These are phyloP conservation scores for Thozetella sp. DNA, from an alignment of 495 filamentous ascomycete genomes.

Conservation along the genomic window DNA sequence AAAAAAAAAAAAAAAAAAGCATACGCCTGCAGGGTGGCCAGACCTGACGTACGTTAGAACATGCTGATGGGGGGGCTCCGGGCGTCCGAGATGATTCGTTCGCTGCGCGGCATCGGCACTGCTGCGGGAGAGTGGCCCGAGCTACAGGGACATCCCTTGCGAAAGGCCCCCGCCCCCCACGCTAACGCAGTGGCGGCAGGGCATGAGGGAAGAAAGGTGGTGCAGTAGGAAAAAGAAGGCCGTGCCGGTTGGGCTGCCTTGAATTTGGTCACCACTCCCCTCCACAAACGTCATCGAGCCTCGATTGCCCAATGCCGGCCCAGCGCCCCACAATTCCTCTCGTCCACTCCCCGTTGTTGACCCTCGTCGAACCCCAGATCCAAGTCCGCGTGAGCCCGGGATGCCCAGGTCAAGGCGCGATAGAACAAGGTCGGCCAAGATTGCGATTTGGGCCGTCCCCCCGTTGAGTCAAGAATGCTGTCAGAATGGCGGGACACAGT, in stretches of 20 bases:
- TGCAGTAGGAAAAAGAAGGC: slow-evolving; percentile 1
- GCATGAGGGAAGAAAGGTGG: too few species aligned
- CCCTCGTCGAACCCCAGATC: background rate
- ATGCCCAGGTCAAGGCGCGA: background rate
- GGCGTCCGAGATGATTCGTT: background rate
- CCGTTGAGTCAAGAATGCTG: too few species aligned
- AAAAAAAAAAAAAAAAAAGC: too few species aligned
- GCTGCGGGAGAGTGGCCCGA: background rate
- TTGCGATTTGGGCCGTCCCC: background rate
- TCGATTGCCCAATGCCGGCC: slow-evolving; percentile 1
- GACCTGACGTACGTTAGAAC: too few species aligned
- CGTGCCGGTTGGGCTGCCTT: background rate
- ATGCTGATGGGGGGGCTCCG: background rate
- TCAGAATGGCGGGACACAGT: too few species aligned
- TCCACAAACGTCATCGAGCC: background rate
- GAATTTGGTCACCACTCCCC: background rate
- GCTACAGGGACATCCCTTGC: background rate
- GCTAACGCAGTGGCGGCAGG: background rate
- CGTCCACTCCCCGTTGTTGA: background rate
- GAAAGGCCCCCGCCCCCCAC: background rate
- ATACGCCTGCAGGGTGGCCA: background rate
- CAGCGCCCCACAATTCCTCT: background rate
- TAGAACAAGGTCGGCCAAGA: background rate
- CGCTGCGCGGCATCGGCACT: background rate
- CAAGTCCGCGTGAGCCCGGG: background rate